Percentiles rank a stretch among this genome's conserved stretches.
phyloP scores from a whole-genome alignment of 495 filamentous ascomycete genomes.

The Penicillium coffeae region DNA sequence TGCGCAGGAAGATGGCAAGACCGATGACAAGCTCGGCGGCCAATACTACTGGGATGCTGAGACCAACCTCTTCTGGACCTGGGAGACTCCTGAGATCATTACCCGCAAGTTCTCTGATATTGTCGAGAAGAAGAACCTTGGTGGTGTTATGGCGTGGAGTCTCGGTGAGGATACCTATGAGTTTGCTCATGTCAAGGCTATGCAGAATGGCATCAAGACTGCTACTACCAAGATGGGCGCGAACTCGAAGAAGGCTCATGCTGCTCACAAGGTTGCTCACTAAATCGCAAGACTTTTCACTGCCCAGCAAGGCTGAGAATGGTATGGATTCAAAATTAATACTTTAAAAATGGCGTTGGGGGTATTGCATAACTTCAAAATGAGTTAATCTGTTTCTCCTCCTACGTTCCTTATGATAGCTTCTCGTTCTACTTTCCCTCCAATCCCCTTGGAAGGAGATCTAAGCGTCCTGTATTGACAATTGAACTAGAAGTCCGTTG shows the following conservation, averaged over 20 bases:
- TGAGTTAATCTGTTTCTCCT: too few relatives aligned
- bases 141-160: slow-evolving; percentile 71
- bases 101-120: slow-evolving; percentile 60
- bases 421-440: too few relatives aligned
- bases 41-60: slow-evolving; percentile 65
- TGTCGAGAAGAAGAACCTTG: slow-evolving; percentile 54
- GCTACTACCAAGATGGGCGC: neutral
- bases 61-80: slow-evolving; percentile 67
- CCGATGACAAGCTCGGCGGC: slow-evolving; percentile 57
- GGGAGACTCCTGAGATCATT: slow-evolving; percentile 64
- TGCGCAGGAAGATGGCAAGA: slow-evolving; percentile 51
- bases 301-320: neutral
- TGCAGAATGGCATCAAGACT: slow-evolving; percentile 44
- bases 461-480: too few relatives aligned
- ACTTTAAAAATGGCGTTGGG: too few relatives aligned
- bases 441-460: too few relatives aligned
- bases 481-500: too few relatives aligned
- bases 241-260: neutral
- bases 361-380: too few relatives aligned
- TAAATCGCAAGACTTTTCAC: neutral
- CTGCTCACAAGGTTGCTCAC: neutral
- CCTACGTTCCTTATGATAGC: too few relatives aligned
- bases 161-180: slow-evolving; percentile 65
- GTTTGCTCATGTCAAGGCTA: slow-evolving; percentile 55
- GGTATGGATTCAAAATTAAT: neutral